phyloP scores from a whole-genome alignment of 192 early-diverging fungal species.

The Gaertneriomyces semiglobifer region DNA sequence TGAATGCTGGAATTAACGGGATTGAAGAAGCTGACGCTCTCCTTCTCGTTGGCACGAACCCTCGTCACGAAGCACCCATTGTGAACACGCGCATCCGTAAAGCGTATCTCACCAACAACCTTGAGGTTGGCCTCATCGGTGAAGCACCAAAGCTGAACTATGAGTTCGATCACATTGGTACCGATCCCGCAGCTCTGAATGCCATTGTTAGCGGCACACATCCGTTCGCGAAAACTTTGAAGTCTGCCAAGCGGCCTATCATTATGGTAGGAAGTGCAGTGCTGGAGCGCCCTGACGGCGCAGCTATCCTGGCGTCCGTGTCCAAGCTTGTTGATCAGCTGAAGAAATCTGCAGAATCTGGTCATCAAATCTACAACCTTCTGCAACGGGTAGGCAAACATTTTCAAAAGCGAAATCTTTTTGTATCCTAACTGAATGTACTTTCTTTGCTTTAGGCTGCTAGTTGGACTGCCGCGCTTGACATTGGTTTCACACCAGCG shows the following conservation, averaged over 20 bases:
- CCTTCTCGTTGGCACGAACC: conserved; percentile 90
- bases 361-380: conserved; percentile 89
- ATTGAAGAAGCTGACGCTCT: conserved; percentile 92
- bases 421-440: background rate
- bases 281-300: conserved; percentile 68
- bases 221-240: conserved; percentile 70
- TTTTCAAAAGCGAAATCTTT: background rate
- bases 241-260: conserved; percentile 85
- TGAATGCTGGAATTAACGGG: conserved; percentile 80
- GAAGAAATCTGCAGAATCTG: conserved; percentile 62
- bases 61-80: conserved; percentile 92
- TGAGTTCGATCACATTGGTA: conserved; percentile 84
- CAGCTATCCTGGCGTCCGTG: conserved; percentile 71
- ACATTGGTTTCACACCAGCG: conserved; percentile 80
- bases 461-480: conserved; percentile 80
- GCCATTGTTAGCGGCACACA: conserved; percentile 64
- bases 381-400: conserved; percentile 72
- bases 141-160: conserved; percentile 76
- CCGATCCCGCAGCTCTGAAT: conserved; percentile 62
- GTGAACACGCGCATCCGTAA: conserved; percentile 95
- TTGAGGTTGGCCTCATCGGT: conserved; percentile 82
- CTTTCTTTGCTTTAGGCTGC: conserved; percentile 45
- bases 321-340: conserved; percentile 68
- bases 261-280: conserved; percentile 84
- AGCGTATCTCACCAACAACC: conserved; percentile 77